Evolutionary conservation across 2,329 filamentous ascomycete species (phyloP).

Genomic region (Amylocarpus encephaloides): DNA sequence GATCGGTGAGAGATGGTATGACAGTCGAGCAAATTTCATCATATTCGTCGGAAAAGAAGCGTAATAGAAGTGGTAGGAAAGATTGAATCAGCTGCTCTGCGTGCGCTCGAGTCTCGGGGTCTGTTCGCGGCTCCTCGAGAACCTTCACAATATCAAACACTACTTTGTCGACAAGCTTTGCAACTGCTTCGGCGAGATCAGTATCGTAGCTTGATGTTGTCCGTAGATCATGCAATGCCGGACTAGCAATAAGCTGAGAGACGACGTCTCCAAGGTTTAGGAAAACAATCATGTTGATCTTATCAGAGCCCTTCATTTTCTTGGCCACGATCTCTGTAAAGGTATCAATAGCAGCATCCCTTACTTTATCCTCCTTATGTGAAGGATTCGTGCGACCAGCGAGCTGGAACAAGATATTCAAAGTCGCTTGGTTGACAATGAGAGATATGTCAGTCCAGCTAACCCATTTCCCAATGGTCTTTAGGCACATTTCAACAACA

Average conservation of each 20-base stretch:
- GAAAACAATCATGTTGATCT: slow-evolving; percentile 88
- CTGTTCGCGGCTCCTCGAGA: slow-evolving; percentile 60
- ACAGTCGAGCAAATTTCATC: slow-evolving; percentile 97
- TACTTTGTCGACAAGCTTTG: slow-evolving; percentile 89
- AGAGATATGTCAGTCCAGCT: slow-evolving; percentile 98
- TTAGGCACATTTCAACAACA: slow-evolving; percentile 81
- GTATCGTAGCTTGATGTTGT: slow-evolving; percentile 86
- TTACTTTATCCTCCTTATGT: slow-evolving; percentile 66
- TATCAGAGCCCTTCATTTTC: slow-evolving; percentile 93
- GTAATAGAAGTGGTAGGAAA: slow-evolving; percentile 80
- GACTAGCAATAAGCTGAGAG: slow-evolving; percentile 75
- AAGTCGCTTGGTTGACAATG: slow-evolving; percentile 83
- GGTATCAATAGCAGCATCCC: slow-evolving; percentile 87
- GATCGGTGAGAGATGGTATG: slow-evolving; percentile 85
- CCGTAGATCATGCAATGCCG: slow-evolving; percentile 70
- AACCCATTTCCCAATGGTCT: slow-evolving; percentile 93
- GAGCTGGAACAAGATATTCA: slow-evolving; percentile 77
- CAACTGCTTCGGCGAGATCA: slow-evolving; percentile 89
- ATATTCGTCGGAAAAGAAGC: slow-evolving; percentile 96
- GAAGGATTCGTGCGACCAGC: slow-evolving; percentile 65
- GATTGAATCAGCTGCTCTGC: slow-evolving; percentile 77
- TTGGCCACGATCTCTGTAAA: slow-evolving; percentile 95
- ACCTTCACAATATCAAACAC: slow-evolving; percentile 82
- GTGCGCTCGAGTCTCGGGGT: slow-evolving; percentile 59
- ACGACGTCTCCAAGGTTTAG: slow-evolving; percentile 83